Conservation (phyloP, 2,329 filamentous ascomycete genomes). For the Laburnicola sp. region DNA sequence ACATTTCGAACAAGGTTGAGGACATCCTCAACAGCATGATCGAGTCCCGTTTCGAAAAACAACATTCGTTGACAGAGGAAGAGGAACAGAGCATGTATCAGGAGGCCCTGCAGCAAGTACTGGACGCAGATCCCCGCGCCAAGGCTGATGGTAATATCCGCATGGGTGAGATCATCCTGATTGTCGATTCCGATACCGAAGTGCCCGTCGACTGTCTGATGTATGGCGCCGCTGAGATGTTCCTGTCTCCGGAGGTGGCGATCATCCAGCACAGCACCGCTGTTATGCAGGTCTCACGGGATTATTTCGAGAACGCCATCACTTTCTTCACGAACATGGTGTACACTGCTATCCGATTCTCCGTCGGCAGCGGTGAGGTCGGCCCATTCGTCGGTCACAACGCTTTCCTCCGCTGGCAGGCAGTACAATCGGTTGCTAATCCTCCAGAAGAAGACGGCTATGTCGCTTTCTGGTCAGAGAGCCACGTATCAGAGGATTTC, state of each 20-base stretch:
- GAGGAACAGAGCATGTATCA: constrained; percentile 37
- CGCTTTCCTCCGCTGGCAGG: constrained; percentile 70
- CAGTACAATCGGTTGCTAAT: constrained; percentile 58
- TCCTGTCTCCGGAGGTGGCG: constrained; percentile 74
- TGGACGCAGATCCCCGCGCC: constrained; percentile 69
- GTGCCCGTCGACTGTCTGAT: constrained; percentile 71
- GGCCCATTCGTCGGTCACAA: constrained; percentile 77
- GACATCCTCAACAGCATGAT: constrained; percentile 60
- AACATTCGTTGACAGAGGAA: constrained; percentile 34
- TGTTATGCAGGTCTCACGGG: constrained; percentile 71
- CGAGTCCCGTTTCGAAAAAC: constrained; percentile 25
- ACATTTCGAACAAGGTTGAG: constrained; percentile 64
- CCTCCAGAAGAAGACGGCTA: constrained; percentile 57
- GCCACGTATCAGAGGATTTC: constrained; percentile 76
- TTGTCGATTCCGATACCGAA: constrained; percentile 49
- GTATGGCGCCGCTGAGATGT: constrained; percentile 80
- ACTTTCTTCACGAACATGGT: constrained; percentile 77
- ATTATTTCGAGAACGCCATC: constrained; percentile 73
- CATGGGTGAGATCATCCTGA: constrained; percentile 76
- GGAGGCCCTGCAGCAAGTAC: constrained; percentile 60
- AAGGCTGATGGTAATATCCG: constrained; percentile 82
- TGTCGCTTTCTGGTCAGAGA: constrained; percentile 71
- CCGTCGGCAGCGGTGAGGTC: constrained; percentile 69
- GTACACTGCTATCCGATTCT: constrained; percentile 70
- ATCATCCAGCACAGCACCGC: constrained; percentile 72